These are phyloP conservation scores for Hemisphaericaspora lyxosophila DNA, from an alignment of 1,139 yeast species.

Conservation along the genomic window DNA sequence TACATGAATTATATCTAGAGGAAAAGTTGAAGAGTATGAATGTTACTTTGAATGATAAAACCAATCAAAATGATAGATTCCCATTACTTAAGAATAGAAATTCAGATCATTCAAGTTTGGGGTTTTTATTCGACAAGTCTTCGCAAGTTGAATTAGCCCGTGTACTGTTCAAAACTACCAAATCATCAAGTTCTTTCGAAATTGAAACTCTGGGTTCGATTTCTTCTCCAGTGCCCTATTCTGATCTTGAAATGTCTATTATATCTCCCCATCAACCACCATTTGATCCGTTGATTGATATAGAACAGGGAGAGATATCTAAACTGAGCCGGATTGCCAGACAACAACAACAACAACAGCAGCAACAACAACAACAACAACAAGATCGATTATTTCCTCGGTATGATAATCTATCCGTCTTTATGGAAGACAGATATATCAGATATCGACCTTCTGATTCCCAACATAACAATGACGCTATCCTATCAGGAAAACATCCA, in stretches of 20 bases:
- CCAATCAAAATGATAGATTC: background rate
- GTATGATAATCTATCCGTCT: constrained; percentile 33
- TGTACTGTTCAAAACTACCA: background rate
- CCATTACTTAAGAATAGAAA: background rate
- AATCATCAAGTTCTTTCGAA: constrained; percentile 12
- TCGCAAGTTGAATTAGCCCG: background rate
- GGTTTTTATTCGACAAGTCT: background rate
- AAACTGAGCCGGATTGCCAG: constrained; percentile 13
- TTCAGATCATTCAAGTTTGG: background rate
- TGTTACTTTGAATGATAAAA: constrained; percentile 5
- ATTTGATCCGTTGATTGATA: constrained; percentile 6
- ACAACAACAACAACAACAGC: background rate
- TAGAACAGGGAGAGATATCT: constrained; percentile 8
- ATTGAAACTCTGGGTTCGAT: constrained; percentile 12
- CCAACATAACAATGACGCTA: constrained; percentile 35
- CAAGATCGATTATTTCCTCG: constrained; percentile 16
- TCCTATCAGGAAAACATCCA: constrained; percentile 43
- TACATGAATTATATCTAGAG: constrained; percentile 8
- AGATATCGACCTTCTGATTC: constrained; percentile 55
- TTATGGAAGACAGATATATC: constrained; percentile 52
- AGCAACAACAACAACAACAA: too few species aligned
- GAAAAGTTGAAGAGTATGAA: constrained; percentile 4
- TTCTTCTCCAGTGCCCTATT: constrained; percentile 7
- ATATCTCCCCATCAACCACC: constrained; percentile 17
- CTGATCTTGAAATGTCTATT: constrained; percentile 7